Percentiles rank a stretch among this genome's conserved stretches.
phyloP scores from a whole-genome alignment of 2,329 filamentous ascomycete species.

The Lithohypha guttulata region DNA sequence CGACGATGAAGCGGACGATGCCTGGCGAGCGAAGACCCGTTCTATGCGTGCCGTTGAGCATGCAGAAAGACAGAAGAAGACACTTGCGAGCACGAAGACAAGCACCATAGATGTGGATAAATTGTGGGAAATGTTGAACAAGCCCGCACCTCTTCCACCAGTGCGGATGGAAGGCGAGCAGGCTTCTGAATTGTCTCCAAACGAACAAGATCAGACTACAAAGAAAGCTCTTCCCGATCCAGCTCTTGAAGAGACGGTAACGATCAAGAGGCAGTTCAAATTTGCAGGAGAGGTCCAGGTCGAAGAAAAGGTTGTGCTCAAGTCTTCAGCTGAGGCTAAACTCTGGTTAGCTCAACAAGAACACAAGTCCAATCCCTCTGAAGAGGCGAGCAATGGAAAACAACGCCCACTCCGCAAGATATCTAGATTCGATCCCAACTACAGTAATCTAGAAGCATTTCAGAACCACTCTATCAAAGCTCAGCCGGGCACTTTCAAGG shows the following conservation, averaged over 20 bases:
- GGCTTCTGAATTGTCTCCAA: slow-evolving; percentile 11
- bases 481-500: slow-evolving; percentile 26
- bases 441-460: slow-evolving; percentile 22
- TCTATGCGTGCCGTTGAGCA: slow-evolving; percentile 42
- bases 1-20: slow-evolving; percentile 24
- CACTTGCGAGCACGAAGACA: slow-evolving; percentile 36
- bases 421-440: slow-evolving; percentile 38
- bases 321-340: slow-evolving; percentile 44
- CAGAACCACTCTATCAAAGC: slow-evolving; percentile 24
- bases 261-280: slow-evolving; percentile 46
- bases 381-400: slow-evolving; percentile 13
- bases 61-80: slow-evolving; percentile 38
- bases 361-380: slow-evolving; percentile 24
- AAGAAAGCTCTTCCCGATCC: slow-evolving; percentile 14
- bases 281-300: slow-evolving; percentile 47
- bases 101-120: slow-evolving; percentile 47
- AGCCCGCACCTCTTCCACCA: slow-evolving; percentile 21
- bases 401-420: slow-evolving; percentile 33
- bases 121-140: slow-evolving; percentile 44
- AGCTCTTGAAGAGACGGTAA: slow-evolving; percentile 37
- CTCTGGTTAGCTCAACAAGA: slow-evolving; percentile 40
- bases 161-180: slow-evolving; percentile 11
- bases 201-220: neutral
- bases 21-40: slow-evolving; percentile 38
- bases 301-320: slow-evolving; percentile 43